Evolutionary conservation across 257 asterid genomes (phyloP), one percentile per base, ranked within the genome.

Genomic region (Ophiorrhiza pumila): DNA sequence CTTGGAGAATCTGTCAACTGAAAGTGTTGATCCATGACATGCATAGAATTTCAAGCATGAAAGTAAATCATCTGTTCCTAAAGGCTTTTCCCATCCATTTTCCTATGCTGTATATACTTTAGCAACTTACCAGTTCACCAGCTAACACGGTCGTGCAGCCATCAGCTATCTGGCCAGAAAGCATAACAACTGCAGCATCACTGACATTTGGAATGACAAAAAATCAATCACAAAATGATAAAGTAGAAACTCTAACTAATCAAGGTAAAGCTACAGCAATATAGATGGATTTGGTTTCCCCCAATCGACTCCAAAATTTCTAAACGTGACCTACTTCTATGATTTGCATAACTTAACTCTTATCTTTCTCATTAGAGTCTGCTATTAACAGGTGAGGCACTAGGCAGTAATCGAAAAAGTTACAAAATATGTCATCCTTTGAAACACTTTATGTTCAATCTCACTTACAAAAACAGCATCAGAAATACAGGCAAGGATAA

Each of bases 131-230:
- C 90, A 93, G 88, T 84, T 93, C 98, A 68, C 96, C 98, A 8
- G 93, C 94, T 77, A 93, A 87, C 73, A 93, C 75, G 58, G 94
- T 86, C 37, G 90, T 82, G 81, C 89, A 83, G 71, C 96, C 98
- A 84, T 93, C 98, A 45, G 98, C 97, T 72, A 93, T 32, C 83
- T 93, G 98, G 68, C 98, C 98, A 27, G 96, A 87, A 77, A 93
- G 95, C 98, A 93, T 87, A 81, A 93, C 97, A 68, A 81, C 60
- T 62, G 98, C 96, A 74, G 97, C 96, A 81, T 83, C 89, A 12
- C 98, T 93, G 90, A 52, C 63, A 82, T 66, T 80, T 31, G 80
- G 39, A 69, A 75, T 65, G 58, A 61, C 20, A 82, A 74, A 65
- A 59, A 69, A 72, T 72, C 63, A 34, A 53, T 72, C 20, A 65